Conservation (phyloP, 805 yeast genomes). For the Zygosaccharomyces lentus region DNA sequence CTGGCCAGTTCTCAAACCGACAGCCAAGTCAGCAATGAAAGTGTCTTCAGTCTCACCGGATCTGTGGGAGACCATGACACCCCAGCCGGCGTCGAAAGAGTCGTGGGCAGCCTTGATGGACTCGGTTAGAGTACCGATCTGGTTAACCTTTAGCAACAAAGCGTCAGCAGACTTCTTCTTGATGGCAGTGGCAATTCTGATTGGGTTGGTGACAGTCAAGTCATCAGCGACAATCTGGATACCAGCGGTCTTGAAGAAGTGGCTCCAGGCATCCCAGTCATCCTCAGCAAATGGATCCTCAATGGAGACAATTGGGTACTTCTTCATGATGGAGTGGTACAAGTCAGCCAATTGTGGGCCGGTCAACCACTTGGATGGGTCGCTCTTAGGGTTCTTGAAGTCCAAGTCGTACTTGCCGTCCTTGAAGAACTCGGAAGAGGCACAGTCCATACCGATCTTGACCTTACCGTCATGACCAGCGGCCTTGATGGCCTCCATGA, state of each 20-base stretch:
- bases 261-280: conserved; percentile 98
- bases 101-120: conserved; percentile 95
- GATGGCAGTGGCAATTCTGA: conserved; percentile 90
- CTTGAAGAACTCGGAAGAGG: conserved; percentile 96
- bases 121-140: conserved; percentile 95
- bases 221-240: conserved; percentile 97
- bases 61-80: conserved; percentile 99
- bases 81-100: conserved; percentile 96
- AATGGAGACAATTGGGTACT: conserved; percentile 96
- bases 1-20: conserved; percentile 98
- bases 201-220: conserved; percentile 97
- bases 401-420: conserved; percentile 97
- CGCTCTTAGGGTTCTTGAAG: conserved; percentile 96
- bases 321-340: conserved; percentile 73
- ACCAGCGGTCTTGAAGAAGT: conserved; percentile 70
- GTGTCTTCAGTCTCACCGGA: conserved; percentile 99
- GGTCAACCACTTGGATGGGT: conserved; percentile 83
- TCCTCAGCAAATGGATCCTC: conserved; percentile 99
- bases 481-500: conserved; percentile 77
- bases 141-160: conserved; percentile 95
- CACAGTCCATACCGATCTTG: conserved; percentile 91
- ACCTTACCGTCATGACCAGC: conserved; percentile 96
- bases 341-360: conserved; percentile 83
- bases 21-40: conserved; percentile 95
- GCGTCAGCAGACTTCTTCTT: conserved; percentile 95